phyloP scores from a whole-genome alignment of 305 asterid genomes.

The Fraxinus nigra region DNA sequence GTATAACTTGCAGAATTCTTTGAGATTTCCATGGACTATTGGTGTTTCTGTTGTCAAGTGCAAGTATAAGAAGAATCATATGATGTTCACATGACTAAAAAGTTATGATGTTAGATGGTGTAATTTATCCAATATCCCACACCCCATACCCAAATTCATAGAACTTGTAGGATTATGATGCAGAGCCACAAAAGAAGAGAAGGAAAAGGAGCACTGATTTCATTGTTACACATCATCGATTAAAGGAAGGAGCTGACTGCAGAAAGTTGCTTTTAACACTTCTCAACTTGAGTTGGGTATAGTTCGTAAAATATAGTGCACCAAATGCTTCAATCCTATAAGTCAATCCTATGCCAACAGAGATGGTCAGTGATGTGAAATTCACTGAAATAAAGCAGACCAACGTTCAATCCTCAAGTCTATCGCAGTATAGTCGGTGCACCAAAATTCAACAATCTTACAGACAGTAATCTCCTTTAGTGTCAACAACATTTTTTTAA shows the following conservation, averaged over 20 bases:
- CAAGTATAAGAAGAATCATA: conserved; percentile 10
- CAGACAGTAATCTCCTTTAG: background rate
- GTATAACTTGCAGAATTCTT: background rate
- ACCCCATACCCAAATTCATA: background rate
- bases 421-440: background rate
- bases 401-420: background rate
- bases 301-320: background rate
- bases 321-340: background rate
- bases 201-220: background rate
- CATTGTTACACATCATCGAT: background rate
- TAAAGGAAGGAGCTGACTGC: background rate
- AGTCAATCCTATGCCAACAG: background rate
- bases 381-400: background rate
- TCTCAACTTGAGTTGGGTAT: background rate
- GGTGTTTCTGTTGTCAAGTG: background rate
- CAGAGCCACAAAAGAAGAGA: background rate
- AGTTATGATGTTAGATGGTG: background rate
- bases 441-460: background rate
- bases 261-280: background rate
- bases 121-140: background rate
- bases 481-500: background rate
- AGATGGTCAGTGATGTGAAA: background rate
- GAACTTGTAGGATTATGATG: background rate
- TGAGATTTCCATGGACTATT: background rate
- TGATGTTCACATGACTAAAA: background rate